Percentiles rank a stretch among this genome's conserved stretches.
These are phyloP conservation scores for Solanum peruvianum DNA, from an alignment of 257 asterid species.

Conservation along the genomic window DNA sequence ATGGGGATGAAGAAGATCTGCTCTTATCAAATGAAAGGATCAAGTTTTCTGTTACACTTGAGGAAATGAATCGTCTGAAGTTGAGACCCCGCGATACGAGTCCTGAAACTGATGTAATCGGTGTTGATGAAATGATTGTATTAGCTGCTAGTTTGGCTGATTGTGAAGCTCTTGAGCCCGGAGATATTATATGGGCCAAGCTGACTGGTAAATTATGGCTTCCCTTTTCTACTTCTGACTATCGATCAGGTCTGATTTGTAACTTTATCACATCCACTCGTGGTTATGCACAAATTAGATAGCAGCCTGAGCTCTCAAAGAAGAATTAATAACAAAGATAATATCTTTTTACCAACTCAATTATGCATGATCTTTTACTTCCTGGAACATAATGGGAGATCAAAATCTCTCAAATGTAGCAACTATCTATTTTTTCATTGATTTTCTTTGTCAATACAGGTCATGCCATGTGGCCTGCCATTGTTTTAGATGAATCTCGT, in stretches of 20 bases:
- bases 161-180: constrained; percentile 70
- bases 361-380: background rate
- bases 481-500: constrained; percentile 75
- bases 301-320: background rate
- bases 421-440: background rate
- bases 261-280: background rate
- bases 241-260: background rate
- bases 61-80: constrained; percentile 52
- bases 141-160: constrained; percentile 82
- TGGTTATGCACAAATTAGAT: background rate
- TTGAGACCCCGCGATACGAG: constrained; percentile 40
- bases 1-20: constrained; percentile 72
- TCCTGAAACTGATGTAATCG: constrained; percentile 55
- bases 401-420: background rate
- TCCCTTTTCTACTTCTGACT: background rate
- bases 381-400: background rate
- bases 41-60: constrained; percentile 53
- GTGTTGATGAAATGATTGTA: constrained; percentile 75
- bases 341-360: background rate
- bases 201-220: constrained; percentile 53
- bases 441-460: constrained; percentile 34
- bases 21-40: constrained; percentile 55
- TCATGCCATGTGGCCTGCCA: constrained; percentile 97
- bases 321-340: background rate
- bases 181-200: constrained; percentile 96